phyloP scores from a whole-genome alignment of 108 stramenopile species.

The Cyclotella sp. region DNA sequence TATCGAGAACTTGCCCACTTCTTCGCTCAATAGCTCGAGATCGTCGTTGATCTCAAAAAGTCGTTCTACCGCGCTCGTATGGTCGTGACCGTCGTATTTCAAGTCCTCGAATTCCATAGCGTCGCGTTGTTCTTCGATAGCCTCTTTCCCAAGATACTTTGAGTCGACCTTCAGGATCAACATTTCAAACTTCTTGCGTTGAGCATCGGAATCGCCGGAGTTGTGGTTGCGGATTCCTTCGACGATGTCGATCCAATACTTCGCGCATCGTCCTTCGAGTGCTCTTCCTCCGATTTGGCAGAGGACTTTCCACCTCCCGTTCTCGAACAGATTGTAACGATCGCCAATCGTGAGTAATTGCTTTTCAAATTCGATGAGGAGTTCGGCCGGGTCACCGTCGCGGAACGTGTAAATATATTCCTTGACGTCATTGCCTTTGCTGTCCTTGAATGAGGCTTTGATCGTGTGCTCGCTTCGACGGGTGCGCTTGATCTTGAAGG shows the following conservation, averaged over 20 bases:
- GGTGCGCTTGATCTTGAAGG: not conserved
- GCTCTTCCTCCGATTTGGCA: not conserved
- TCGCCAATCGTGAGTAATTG: no score
- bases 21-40: not conserved
- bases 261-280: not conserved
- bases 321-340: no score
- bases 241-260: not conserved
- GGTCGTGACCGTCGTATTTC: not conserved
- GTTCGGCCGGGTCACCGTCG: no score
- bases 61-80: not conserved
- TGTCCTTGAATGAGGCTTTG: no score
- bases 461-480: no score
- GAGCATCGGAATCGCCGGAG: not conserved
- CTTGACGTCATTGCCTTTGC: no score
- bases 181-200: not conserved
- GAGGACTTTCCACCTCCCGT: no score
- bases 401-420: no score
- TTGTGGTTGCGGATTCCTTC: not conserved
- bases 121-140: not conserved
- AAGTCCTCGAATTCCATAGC: not conserved
- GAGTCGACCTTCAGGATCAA: not conserved
- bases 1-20: not conserved
- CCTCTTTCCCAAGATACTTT: not conserved
- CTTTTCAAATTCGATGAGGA: no score
- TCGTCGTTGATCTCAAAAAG: conserved; percentile 14